Evolutionary conservation across 352 stramenopile genomes (phyloP), one percentile per base, ranked within the genome.

Genomic region (Globisporangium cylindrosporum): DNA sequence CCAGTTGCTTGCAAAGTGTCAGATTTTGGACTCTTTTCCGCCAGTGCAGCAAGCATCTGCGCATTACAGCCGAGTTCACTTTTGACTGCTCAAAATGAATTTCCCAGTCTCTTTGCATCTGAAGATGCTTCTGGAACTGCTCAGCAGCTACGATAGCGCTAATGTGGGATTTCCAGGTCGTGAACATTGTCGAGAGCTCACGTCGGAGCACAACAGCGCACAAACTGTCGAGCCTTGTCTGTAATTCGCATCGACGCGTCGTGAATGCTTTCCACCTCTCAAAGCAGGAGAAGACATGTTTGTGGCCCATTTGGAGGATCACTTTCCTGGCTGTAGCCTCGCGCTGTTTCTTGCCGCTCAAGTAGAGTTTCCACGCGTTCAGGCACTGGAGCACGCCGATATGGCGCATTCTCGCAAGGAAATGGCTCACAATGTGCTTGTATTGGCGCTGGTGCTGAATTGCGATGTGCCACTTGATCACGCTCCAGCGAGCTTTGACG

Each of bases 361-460:
- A 32, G 24, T 59, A 64, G 32, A 74, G 59, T 62, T 78, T 84
- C 84, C 84, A 92, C 22, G 77, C 82, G 55, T 79, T 75, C n/a
- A 90, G 80, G 25, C 80, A 89, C 9, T 69, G 77, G 0, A 79
- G 54, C 32, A 77, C 79, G 3, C 36, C 36, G 22, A 87, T 41
- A 18, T 82, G 73, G 14, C 67, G 71, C 75, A 89, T 79, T 7
- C 57, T 58, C 9, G 41, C 29, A 14, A 73, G 9, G 25, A 67
- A 49, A 25, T 71, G 57, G 10, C 18, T 29, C 12, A 51, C 22
- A n/a, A 59, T n/a, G 18, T 41, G n/a, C 3, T 22, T 14, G 25
- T 59, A 67, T 0, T n/a, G 46, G 4, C 59, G 64, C 12, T 34
- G 68, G 8, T 46, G 14, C 22, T 59, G 48, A 4, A 60, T 56